A percentile compares a stretch with the other conserved stretches of the same genome.
These are phyloP conservation scores for Selaginella moellendorffii DNA, from an alignment of 75 land plant genomes.

Conservation along the genomic window DNA sequence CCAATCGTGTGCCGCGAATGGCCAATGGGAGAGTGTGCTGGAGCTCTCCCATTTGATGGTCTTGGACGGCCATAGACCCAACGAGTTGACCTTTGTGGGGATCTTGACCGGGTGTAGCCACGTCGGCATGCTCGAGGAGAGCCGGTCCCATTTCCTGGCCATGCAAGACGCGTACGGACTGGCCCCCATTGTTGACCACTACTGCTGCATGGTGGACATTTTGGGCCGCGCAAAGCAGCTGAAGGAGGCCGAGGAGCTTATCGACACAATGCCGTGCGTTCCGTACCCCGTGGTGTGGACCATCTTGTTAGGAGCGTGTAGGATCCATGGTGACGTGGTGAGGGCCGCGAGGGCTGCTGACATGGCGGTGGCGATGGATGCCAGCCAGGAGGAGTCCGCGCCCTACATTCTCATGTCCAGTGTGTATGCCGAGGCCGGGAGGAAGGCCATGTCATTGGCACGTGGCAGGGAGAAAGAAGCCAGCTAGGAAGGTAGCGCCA, in stretches of 20 bases:
- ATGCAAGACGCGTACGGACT: conserved; percentile 23
- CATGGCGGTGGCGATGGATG: conserved; percentile 14
- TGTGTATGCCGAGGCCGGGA: no score
- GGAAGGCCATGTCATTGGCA: no score
- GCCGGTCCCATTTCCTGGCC: conserved; percentile 19
- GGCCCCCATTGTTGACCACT: conserved; percentile 24
- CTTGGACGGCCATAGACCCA: conserved; percentile 6
- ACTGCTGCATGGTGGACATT: conserved; percentile 34
- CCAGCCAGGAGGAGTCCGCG: conserved; percentile 7
- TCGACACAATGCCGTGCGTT: conserved; percentile 26
- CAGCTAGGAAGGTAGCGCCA: no score
- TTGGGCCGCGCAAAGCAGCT: conserved; percentile 27
- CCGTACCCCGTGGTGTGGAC: conserved; percentile 29
- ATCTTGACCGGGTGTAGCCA: conserved; percentile 26
- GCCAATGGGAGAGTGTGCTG: conserved; percentile 8
- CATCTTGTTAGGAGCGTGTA: conserved; percentile 30
- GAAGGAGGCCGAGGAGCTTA: conserved; percentile 22
- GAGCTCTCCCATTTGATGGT: conserved; percentile 6
- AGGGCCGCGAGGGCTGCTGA: conserved; percentile 13
- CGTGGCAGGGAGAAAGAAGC: no score
- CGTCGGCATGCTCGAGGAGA: conserved; percentile 38
- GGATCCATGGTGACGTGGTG: conserved; percentile 18
- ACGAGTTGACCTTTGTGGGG: conserved; percentile 21
- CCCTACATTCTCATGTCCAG: conserved; percentile 24
- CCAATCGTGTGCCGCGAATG: conserved; percentile 26